phyloP scores from a whole-genome alignment of 2,329 filamentous ascomycete genomes.

The Curvularia sp. region DNA sequence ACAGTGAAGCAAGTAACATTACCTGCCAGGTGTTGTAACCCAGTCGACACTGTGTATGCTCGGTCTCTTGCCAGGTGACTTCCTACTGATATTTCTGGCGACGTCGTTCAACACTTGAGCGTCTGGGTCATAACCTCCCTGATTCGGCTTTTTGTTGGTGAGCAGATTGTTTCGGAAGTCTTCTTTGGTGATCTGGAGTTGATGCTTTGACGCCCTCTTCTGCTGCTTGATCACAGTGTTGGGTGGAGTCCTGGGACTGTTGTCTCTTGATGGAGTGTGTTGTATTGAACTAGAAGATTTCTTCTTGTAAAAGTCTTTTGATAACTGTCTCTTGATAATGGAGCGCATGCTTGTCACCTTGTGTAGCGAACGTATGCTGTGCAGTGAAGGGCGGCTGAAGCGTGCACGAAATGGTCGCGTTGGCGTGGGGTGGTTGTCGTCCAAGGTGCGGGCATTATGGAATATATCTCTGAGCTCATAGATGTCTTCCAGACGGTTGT shows the following conservation, averaged over 20 bases:
- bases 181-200: conserved; percentile 42
- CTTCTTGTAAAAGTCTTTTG: conserved; percentile 35
- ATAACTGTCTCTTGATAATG: conserved; percentile 43
- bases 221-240: conserved; percentile 38
- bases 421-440: conserved; percentile 20
- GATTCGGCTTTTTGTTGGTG: conserved; percentile 39
- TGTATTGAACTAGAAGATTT: conserved; percentile 5
- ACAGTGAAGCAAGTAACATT: not conserved
- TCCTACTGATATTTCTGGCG: conserved; percentile 40
- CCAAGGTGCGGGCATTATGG: conserved; percentile 32
- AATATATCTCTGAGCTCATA: conserved; percentile 47
- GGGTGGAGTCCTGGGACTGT: conserved; percentile 10
- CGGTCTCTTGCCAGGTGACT: conserved; percentile 38
- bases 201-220: conserved; percentile 27
- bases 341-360: conserved; percentile 47
- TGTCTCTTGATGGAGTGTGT: conserved; percentile 15
- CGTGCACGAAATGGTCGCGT: conserved; percentile 26
- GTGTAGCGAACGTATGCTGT: conserved; percentile 45
- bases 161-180: conserved; percentile 44
- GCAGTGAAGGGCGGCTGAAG: conserved; percentile 37
- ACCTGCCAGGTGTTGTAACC: conserved; percentile 41
- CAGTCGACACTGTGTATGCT: conserved; percentile 49
- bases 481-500: conserved; percentile 40
- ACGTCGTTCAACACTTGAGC: conserved; percentile 45
- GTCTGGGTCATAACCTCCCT: conserved; percentile 51